Evolutionary conservation across 176 grass and related monocot species (phyloP).

Genomic region (Rhynchospora breviuscula): DNA sequence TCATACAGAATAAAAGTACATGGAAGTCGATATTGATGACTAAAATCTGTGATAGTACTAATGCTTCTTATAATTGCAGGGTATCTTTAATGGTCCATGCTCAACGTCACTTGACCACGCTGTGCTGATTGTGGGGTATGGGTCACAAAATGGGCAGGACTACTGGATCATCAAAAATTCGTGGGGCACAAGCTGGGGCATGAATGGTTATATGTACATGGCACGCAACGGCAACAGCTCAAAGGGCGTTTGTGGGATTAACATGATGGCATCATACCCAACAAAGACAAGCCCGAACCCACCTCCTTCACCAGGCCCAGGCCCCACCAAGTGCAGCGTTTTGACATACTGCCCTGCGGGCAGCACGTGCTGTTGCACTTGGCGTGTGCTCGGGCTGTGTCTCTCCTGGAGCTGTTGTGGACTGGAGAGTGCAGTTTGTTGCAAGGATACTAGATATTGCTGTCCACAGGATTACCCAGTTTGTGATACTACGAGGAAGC

Average conservation of each 20-base stretch:
- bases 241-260: conserved; percentile 71
- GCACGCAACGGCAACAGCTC: conserved; percentile 51
- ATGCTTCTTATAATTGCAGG: conserved; percentile 43
- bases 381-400: conserved; percentile 62
- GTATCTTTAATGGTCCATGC: conserved; percentile 90
- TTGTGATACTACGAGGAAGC: conserved; percentile 41
- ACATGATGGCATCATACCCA: conserved; percentile 82
- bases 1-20: not conserved
- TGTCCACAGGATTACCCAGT: conserved; percentile 74
- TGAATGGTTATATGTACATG: conserved; percentile 82
- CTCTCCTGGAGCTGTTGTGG: conserved; percentile 90
- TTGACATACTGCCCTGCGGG: conserved; percentile 73
- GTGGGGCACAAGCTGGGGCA: conserved; percentile 88
- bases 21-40: not conserved
- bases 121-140: conserved; percentile 88
- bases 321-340: conserved; percentile 75
- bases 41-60: not conserved
- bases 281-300: conserved; percentile 75
- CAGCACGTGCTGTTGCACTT: conserved; percentile 77
- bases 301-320: conserved; percentile 69
- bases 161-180: conserved; percentile 99
- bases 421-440: conserved; percentile 73
- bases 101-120: conserved; percentile 89
- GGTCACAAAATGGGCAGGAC: conserved; percentile 69
- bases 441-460: conserved; percentile 62